Percentiles rank a stretch among this genome's conserved stretches.
Evolutionary conservation across 345 rosid genomes (phyloP).

Genomic region (Viola odorata): DNA sequence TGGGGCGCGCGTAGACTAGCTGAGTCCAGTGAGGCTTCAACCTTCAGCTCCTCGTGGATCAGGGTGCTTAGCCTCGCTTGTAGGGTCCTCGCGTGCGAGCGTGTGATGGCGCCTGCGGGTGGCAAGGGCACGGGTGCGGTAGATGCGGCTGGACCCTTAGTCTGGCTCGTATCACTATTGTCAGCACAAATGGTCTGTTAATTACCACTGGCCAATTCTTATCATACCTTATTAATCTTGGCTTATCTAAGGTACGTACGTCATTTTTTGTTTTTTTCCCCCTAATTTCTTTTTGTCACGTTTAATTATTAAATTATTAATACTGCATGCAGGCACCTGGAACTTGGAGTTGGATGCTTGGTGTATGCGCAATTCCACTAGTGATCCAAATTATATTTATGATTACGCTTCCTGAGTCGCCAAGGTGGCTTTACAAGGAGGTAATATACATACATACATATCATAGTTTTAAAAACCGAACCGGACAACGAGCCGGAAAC

Average conservation of each 20-base stretch:
- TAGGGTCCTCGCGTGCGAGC: too few species aligned
- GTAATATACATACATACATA: too few species aligned
- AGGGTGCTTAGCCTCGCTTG: too few species aligned
- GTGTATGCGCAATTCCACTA: constrained; percentile 65
- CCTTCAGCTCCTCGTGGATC: too few species aligned
- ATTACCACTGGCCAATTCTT: constrained; percentile 87
- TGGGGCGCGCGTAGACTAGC: too few species aligned
- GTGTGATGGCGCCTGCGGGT: too few species aligned
- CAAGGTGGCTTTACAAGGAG: constrained; percentile 70
- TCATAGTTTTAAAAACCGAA: background rate
- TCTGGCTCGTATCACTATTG: constrained; percentile 83
- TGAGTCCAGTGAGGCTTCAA: too few species aligned
- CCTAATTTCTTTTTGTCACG: background rate
- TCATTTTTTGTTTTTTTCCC: background rate
- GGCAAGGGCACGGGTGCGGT: too few species aligned
- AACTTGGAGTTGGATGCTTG: constrained; percentile 96
- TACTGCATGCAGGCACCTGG: constrained; percentile 25
- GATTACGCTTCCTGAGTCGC: constrained; percentile 76
- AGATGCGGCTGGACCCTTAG: too few species aligned
- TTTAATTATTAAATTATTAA: background rate
- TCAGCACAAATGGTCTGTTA: constrained; percentile 68
- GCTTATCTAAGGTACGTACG: constrained; percentile 47
- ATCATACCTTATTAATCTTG: constrained; percentile 76
- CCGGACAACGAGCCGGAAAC: background rate
- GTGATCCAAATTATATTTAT: constrained; percentile 57